Evolutionary conservation across 768 basidiomycete genomes (phyloP).

Genomic region (Daedaleopsis nitida): DNA sequence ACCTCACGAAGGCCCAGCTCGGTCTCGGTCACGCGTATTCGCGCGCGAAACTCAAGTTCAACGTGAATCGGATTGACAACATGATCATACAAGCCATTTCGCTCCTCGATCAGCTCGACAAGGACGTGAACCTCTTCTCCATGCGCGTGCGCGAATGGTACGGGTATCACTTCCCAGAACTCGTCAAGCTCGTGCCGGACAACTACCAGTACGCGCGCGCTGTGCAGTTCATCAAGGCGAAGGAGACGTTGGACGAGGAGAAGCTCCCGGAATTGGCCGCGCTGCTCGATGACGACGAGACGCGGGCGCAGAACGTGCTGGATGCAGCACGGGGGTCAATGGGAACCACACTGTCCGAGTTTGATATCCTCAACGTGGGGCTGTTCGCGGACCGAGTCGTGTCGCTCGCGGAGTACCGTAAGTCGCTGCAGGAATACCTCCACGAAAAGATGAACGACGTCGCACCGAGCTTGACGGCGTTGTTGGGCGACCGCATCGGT

Average conservation of each 20-base stretch:
- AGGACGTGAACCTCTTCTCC: slow-evolving; percentile 97
- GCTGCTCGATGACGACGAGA: slow-evolving; percentile 82
- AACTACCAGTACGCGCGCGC: slow-evolving; percentile 91
- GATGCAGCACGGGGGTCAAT: slow-evolving; percentile 94
- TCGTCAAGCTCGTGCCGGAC: slow-evolving; percentile 90
- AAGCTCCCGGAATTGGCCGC: slow-evolving; percentile 77
- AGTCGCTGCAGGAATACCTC: slow-evolving; percentile 83
- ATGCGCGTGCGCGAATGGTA: slow-evolving; percentile 99
- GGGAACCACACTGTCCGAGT: slow-evolving; percentile 87
- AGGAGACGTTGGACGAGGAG: slow-evolving; percentile 77
- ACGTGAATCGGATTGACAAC: slow-evolving; percentile 94
- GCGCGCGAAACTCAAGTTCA: slow-evolving; percentile 96
- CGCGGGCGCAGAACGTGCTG: slow-evolving; percentile 88
- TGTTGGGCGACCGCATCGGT: slow-evolving; percentile 90
- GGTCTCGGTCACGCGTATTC: slow-evolving; percentile 98
- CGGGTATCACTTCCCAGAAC: slow-evolving; percentile 98
- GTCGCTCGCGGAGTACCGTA: slow-evolving; percentile 92
- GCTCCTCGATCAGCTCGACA: slow-evolving; percentile 97
- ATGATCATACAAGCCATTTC: slow-evolving; percentile 99
- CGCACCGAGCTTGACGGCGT: slow-evolving; percentile 88
- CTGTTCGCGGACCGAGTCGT: slow-evolving; percentile 90
- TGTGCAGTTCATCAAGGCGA: slow-evolving; percentile 87
- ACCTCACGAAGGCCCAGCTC: slow-evolving; percentile 91
- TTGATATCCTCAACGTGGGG: slow-evolving; percentile 95
- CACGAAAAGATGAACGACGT: slow-evolving; percentile 98